phyloP scores from a whole-genome alignment of 129 eudicot genomes.

The carrot (Daucus carota) region DNA sequence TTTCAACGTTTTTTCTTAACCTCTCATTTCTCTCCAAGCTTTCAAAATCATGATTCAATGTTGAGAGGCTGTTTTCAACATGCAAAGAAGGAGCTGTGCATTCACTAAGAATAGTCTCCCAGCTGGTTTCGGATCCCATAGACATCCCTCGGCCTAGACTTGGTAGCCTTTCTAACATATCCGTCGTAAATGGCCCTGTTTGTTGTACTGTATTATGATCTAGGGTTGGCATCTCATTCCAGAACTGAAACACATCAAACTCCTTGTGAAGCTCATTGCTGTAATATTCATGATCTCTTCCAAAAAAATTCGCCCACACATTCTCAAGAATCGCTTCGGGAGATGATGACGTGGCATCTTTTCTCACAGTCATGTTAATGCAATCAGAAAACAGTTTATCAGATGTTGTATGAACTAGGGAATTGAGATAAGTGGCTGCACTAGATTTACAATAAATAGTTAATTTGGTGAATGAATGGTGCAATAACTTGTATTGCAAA shows the following conservation, averaged over 20 bases:
- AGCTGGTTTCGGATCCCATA: conserved; percentile 63
- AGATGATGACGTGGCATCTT: conserved; percentile 9
- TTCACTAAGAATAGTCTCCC: conserved; percentile 63
- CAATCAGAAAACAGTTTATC: too few species aligned
- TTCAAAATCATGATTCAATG: not conserved
- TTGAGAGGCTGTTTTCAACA: not conserved
- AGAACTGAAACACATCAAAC: conserved; percentile 14
- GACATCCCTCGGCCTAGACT: conserved; percentile 79
- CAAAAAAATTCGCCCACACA: conserved; percentile 69
- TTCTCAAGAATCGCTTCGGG: conserved; percentile 59
- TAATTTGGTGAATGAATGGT: conserved; percentile 26
- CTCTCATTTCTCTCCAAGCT: not conserved
- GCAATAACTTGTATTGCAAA: conserved; percentile 37
- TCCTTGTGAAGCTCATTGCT: conserved; percentile 3
- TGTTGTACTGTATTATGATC: conserved; percentile 18
- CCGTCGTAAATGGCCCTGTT: too few species aligned
- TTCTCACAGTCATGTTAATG: conserved; percentile 34
- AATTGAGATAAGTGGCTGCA: conserved; percentile 3
- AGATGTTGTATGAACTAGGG: not conserved
- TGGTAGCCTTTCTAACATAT: conserved; percentile 57
- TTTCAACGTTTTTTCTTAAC: not conserved
- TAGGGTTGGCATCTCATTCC: conserved; percentile 50
- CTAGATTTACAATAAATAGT: conserved; percentile 1
- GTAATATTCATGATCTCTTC: conserved; percentile 23
- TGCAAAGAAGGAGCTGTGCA: conserved; percentile 15